Percentiles rank a stretch among this genome's conserved stretches.
Conservation (phyloP, 192 early-diverging fungal genomes). For the Pilaira anomala region DNA sequence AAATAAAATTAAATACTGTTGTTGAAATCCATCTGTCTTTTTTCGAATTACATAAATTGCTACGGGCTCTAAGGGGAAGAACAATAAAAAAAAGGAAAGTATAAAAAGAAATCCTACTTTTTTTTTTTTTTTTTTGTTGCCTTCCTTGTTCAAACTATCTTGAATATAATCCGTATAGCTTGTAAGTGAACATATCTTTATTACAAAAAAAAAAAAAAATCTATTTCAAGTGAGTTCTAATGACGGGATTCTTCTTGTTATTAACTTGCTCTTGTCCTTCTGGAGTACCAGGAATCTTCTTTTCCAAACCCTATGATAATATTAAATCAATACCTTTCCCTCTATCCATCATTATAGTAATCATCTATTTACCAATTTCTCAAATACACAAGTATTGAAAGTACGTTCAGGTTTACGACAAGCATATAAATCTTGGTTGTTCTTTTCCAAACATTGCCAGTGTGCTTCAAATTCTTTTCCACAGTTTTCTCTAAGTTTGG, state of each 20-base stretch:
- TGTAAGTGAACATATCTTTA: too few relatives aligned
- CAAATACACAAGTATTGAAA: conserved; percentile 89
- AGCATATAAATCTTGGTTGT: conserved; percentile 83
- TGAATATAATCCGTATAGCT: too few relatives aligned
- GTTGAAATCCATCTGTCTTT: too few relatives aligned
- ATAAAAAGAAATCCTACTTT: too few relatives aligned
- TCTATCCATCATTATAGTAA: neutral
- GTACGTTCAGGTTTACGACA: conserved; percentile 76
- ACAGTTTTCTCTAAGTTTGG: conserved; percentile 89
- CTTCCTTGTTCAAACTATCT: too few relatives aligned
- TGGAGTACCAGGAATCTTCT: conserved; percentile 65
- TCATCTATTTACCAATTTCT: conserved; percentile 64
- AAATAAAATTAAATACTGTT: too few relatives aligned
- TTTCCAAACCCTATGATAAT: conserved; percentile 51
- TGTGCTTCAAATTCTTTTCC: conserved; percentile 81
- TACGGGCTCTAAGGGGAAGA: too few relatives aligned
- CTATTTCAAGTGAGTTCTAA: conserved; percentile 18
- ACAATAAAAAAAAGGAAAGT: too few relatives aligned
- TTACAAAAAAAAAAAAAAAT: neutral
- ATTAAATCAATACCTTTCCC: neutral
- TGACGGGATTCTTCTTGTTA: conserved; percentile 34
- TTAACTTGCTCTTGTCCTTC: conserved; percentile 34
- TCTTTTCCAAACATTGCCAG: conserved; percentile 88
- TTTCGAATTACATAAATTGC: too few relatives aligned
- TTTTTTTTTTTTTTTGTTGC: too few relatives aligned